Evolutionary conservation across 495 filamentous ascomycete species (phyloP).

Genomic region (Lasiosphaeris hirsuta): DNA sequence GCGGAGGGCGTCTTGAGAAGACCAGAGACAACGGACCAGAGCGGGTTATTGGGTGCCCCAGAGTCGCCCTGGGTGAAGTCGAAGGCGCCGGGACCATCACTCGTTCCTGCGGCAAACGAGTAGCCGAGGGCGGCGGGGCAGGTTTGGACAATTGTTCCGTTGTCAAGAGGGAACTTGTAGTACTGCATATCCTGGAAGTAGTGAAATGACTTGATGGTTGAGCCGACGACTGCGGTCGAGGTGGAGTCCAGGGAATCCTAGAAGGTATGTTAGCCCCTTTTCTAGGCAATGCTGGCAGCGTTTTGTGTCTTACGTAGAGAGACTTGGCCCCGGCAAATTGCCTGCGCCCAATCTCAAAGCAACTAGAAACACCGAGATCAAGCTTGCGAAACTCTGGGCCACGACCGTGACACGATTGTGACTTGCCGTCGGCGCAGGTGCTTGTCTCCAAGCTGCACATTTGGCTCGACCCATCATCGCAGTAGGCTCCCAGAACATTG

Average conservation of each 20-base stretch:
- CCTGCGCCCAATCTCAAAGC: constrained; percentile 67
- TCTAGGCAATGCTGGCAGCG: not conserved
- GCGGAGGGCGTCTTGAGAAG: constrained; percentile 68
- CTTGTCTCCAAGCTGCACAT: constrained; percentile 72
- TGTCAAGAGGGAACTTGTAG: constrained; percentile 65
- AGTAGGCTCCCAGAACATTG: constrained; percentile 81
- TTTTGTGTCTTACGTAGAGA: constrained; percentile 49
- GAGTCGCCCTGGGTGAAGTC: constrained; percentile 89
- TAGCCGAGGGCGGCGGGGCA: constrained; percentile 92
- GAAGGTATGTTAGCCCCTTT: constrained; percentile 4
- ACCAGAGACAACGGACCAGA: constrained; percentile 77
- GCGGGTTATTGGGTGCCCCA: constrained; percentile 64
- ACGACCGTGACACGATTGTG: constrained; percentile 76
- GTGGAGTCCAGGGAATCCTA: constrained; percentile 41
- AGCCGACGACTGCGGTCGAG: constrained; percentile 42
- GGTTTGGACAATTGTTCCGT: constrained; percentile 69
- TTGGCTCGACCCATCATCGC: constrained; percentile 70
- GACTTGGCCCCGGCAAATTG: constrained; percentile 63
- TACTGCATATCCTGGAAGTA: constrained; percentile 63
- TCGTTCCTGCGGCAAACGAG: constrained; percentile 89
- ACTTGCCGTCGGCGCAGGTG: constrained; percentile 69
- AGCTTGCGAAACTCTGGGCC: constrained; percentile 70
- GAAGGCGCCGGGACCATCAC: constrained; percentile 86
- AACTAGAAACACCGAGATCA: constrained; percentile 68
- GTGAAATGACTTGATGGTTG: constrained; percentile 61